Evolutionary conservation across 768 basidiomycete species (phyloP), one percentile per base, ranked within the genome.

Genomic region (Hericium erinaceus): DNA sequence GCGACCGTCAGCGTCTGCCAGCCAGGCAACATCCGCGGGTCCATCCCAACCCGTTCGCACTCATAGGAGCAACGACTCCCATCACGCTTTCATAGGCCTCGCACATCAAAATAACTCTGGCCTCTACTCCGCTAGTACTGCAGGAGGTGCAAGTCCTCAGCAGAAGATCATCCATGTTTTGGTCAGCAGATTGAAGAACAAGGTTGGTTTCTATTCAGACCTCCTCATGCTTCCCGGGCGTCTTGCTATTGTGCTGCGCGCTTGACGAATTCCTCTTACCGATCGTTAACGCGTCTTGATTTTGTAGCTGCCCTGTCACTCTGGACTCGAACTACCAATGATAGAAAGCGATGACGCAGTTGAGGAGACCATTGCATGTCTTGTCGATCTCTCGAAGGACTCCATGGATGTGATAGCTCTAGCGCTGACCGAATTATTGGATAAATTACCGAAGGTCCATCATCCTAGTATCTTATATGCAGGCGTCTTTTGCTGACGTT

Each of bases 81-180:
- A 65, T 44, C 64, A 61, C 53, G 61, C 63, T 39, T 62, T 58
- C 57, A 57, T 56, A 50, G 44, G 55, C 20, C 57, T 40, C 59
- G 20, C 57, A 60, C 50, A 48, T 57, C 60, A 62, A 57, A 26
- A 63, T 52, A 55, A 62, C 63, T 48, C 69, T 15, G 28, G 49
- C 64, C 10, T 76, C n/a, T 63, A 75, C 65, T 69, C 73, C 33
- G 64, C 72, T 16, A 64, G 65, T 33, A 67, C 69, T 13, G 63
- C 54, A 38, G 58, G 48, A 54, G 61, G 57, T 55, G 18, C 79
- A 8, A 82, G 81, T 2, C 85, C 87, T 1, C 88, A 94, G 67
- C 87, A 90, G 72, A 91, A 85, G 76, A 82, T 91, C 55, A 84
- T 94, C 38, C 80, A 84, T 61, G 84, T 84, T 8, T 74, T 95